A percentile compares a stretch with the other conserved stretches of the same genome.
phyloP scores from a whole-genome alignment of 129 eudicot species.

The Pittosporum tobira region DNA sequence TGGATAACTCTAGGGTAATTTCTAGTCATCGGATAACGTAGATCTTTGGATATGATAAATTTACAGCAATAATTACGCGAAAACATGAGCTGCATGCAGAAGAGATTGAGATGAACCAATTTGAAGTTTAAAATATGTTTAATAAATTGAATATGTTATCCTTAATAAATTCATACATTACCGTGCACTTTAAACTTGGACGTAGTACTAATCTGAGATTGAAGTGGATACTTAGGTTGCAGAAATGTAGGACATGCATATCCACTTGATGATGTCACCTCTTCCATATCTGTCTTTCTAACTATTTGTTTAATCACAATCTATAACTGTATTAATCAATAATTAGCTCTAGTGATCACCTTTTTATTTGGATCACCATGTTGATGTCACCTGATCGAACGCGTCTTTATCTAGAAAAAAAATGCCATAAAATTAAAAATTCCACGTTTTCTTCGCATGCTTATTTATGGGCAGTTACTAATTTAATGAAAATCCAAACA shows the following conservation, averaged over 20 bases:
- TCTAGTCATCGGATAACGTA: too few species aligned
- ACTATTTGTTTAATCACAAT: background rate
- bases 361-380: constrained; percentile 1
- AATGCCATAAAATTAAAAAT: background rate
- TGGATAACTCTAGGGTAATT: too few species aligned
- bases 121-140: background rate
- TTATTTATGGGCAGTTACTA: too few species aligned
- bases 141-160: background rate
- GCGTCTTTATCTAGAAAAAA: background rate
- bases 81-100: too few species aligned
- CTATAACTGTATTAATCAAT: background rate
- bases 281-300: background rate
- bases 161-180: background rate
- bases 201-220: background rate
- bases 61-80: background rate
- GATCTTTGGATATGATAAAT: too few species aligned
- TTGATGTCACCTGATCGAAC: background rate
- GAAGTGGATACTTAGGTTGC: background rate
- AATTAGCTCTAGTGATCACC: background rate
- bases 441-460: background rate
- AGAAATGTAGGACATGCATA: background rate
- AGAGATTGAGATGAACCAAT: background rate
- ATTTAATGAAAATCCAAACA: too few species aligned
- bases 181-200: background rate
- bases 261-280: background rate